These are phyloP conservation scores for Umbilicaria muhlenbergii DNA, from an alignment of 495 filamentous ascomycete species.

Conservation along the genomic window DNA sequence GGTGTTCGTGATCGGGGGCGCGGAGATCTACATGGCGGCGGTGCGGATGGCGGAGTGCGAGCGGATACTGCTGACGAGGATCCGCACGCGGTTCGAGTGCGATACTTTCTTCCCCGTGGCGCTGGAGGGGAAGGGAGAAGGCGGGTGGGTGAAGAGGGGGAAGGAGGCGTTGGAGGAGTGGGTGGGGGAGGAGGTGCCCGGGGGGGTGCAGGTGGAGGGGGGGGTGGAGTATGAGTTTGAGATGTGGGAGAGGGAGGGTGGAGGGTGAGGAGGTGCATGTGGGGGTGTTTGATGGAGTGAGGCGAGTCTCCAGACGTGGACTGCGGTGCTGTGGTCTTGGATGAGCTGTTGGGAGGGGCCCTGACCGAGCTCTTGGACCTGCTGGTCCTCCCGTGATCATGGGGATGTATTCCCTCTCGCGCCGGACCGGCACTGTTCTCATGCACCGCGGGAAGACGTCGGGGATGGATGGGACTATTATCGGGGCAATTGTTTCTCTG, in stretches of 20 bases:
- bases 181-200: constrained; percentile 13
- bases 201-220: constrained; percentile 10
- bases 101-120: constrained; percentile 70
- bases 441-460: too few species aligned
- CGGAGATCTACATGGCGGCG: constrained; percentile 63
- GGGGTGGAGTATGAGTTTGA: constrained; percentile 11
- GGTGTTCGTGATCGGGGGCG: constrained; percentile 81
- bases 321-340: too few species aligned
- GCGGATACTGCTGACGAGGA: constrained; percentile 47
- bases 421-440: too few species aligned
- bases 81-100: constrained; percentile 58
- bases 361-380: too few species aligned
- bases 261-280: not conserved
- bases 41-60: constrained; percentile 32
- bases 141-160: constrained; percentile 13
- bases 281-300: too few species aligned
- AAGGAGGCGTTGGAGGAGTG: constrained; percentile 10
- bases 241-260: constrained; percentile 10
- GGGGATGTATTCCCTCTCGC: too few species aligned
- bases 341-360: too few species aligned
- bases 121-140: constrained; percentile 3
- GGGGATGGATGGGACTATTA: too few species aligned
- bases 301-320: too few species aligned
- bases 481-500: too few species aligned
- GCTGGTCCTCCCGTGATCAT: too few species aligned